Evolutionary conservation across 768 basidiomycete genomes (phyloP).

Genomic region (Suillus variegatus): DNA sequence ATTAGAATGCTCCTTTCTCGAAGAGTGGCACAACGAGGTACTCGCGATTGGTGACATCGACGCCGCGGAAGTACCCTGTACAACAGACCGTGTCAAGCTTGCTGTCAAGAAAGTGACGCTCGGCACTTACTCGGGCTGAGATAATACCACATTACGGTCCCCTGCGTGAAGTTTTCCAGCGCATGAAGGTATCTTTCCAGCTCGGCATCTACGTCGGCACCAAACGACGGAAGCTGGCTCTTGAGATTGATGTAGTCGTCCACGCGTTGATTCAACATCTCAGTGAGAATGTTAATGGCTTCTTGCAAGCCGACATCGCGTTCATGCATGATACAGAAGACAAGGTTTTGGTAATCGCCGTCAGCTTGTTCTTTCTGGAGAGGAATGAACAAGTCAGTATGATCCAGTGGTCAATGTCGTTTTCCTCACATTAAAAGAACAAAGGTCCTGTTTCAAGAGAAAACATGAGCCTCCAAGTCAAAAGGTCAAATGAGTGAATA

Average conservation of each 20-base stretch:
- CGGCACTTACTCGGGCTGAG: slow-evolving; percentile 36
- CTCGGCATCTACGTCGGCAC: slow-evolving; percentile 35
- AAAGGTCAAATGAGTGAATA: slow-evolving; percentile 1
- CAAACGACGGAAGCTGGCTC: slow-evolving; percentile 36
- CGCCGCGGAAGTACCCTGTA: slow-evolving; percentile 34
- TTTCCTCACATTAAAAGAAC: slow-evolving; percentile 31
- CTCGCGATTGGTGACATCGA: slow-evolving; percentile 33
- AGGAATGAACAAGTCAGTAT: slow-evolving; percentile 10
- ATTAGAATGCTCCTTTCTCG: slow-evolving; percentile 25
- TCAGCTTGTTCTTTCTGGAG: slow-evolving; percentile 41
- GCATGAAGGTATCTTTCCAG: slow-evolving; percentile 34
- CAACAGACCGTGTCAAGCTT: slow-evolving; percentile 12
- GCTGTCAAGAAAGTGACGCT: slow-evolving; percentile 5
- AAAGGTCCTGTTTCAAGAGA: slow-evolving; percentile 24
- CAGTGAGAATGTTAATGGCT: slow-evolving; percentile 38
- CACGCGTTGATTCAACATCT: slow-evolving; percentile 37
- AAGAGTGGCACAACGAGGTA: slow-evolving; percentile 33
- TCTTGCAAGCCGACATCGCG: slow-evolving; percentile 32
- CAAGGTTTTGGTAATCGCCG: slow-evolving; percentile 41
- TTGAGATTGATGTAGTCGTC: slow-evolving; percentile 35
- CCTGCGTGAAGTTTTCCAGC: slow-evolving; percentile 40
- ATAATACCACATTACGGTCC: slow-evolving; percentile 42
- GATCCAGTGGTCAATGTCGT: slow-evolving; percentile 9
- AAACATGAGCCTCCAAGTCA: slow-evolving; percentile 15
- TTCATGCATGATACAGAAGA: slow-evolving; percentile 42